Percentiles rank a stretch among this genome's conserved stretches.
Conservation (phyloP, 2,329 filamentous ascomycete species). For the Paecilomyces sp. region DNA sequence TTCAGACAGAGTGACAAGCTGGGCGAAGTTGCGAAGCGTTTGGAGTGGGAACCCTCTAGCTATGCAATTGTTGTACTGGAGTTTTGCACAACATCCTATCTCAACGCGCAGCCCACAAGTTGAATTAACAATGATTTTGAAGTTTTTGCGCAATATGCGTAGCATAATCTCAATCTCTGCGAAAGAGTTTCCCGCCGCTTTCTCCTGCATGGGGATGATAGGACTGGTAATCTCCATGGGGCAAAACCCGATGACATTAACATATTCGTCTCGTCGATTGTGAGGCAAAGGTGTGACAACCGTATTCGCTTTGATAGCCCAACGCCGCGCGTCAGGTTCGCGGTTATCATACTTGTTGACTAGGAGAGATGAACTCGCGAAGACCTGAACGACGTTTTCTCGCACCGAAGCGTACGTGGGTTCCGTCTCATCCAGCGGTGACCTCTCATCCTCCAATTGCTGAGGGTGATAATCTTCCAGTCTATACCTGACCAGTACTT, state of each 20-base stretch:
- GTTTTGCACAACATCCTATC: slow-evolving; percentile 11
- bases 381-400: slow-evolving; percentile 4
- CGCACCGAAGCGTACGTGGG: slow-evolving; percentile 3
- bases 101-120: slow-evolving; percentile 18
- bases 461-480: neutral
- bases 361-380: slow-evolving; percentile 3
- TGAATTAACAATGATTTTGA: slow-evolving; percentile 13
- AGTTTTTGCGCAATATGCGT: slow-evolving; percentile 5
- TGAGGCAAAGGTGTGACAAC: slow-evolving; percentile 1
- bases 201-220: slow-evolving; percentile 4
- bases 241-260: slow-evolving; percentile 6
- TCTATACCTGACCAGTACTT: slow-evolving; percentile 10
- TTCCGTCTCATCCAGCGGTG: neutral
- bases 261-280: slow-evolving; percentile 1
- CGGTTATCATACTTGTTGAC: slow-evolving; percentile 6
- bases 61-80: slow-evolving; percentile 1
- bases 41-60: slow-evolving; percentile 10
- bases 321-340: neutral
- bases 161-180: slow-evolving; percentile 7
- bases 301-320: slow-evolving; percentile 7
- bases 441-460: neutral
- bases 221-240: slow-evolving; percentile 8
- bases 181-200: slow-evolving; percentile 1
- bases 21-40: slow-evolving; percentile 19
- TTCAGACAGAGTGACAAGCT: slow-evolving; percentile 16